Percentiles rank a stretch among this genome's conserved stretches.
These are phyloP conservation scores for Coniferiporia sulphurascens DNA, from an alignment of 1,284 basidiomycete species.

Conservation along the genomic window DNA sequence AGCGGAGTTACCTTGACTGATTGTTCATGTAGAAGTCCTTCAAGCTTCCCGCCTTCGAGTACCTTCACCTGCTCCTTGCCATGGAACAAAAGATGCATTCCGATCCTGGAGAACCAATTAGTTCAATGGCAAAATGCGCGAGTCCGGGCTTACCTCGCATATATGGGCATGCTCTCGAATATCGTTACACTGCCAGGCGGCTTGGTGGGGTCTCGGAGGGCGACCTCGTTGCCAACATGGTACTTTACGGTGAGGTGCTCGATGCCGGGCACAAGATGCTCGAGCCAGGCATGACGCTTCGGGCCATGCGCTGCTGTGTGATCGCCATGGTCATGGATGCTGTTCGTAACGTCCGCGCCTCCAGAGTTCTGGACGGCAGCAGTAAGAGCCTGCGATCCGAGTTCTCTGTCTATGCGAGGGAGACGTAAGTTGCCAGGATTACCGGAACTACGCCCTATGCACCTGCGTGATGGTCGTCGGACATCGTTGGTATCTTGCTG, in stretches of 20 bases:
- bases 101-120: slow-evolving; percentile 36
- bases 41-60: slow-evolving; percentile 51
- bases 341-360: slow-evolving; percentile 10
- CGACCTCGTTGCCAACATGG: slow-evolving; percentile 65
- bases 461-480: background rate
- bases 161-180: slow-evolving; percentile 81
- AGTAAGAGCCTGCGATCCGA: slow-evolving; percentile 11
- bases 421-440: background rate
- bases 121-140: slow-evolving; percentile 18
- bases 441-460: background rate
- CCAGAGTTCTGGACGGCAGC: slow-evolving; percentile 15
- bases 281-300: slow-evolving; percentile 19
- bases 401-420: slow-evolving; percentile 3
- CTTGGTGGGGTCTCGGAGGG: slow-evolving; percentile 46
- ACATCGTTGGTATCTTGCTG: background rate
- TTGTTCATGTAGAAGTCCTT: slow-evolving; percentile 59
- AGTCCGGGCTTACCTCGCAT: slow-evolving; percentile 41
- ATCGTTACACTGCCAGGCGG: slow-evolving; percentile 40
- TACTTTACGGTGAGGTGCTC: slow-evolving; percentile 47
- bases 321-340: slow-evolving; percentile 13
- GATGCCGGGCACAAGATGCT: slow-evolving; percentile 47
- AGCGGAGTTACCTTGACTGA: slow-evolving; percentile 48
- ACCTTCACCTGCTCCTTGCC: slow-evolving; percentile 49
- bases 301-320: background rate
- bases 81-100: slow-evolving; percentile 79